Evolutionary conservation across 2,329 filamentous ascomycete genomes (phyloP), one percentile per base, ranked within the genome.

Genomic region (Westerdykella ornata): DNA sequence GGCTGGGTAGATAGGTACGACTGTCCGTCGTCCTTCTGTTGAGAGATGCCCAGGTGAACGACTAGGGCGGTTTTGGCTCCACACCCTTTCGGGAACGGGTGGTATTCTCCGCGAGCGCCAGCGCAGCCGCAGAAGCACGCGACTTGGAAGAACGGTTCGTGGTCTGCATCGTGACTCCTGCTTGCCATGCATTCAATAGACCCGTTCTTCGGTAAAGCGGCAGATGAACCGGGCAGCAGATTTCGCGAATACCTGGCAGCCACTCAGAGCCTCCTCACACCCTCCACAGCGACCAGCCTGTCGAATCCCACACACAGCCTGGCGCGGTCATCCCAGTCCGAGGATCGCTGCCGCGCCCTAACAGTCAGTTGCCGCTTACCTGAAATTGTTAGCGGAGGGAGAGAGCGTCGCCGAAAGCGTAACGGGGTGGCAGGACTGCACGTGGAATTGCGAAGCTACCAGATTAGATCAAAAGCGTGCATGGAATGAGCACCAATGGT

Each of bases 11-110:
- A 13, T 37, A 20, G 26, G 45, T 40, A 38, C 33, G 35, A 35
- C 37, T 30, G 31, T 28, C n/a, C 41, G 39, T 39, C 41, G 45
- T n/a, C 22, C 39, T 41, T 43, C 34, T 46, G 42, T 35, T 42
- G 38, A 42, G 44, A 44, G 44, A 46, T 46, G 45, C 39, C 37
- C 29, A 17, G n/a, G 44, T 44, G 43, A 30, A 38, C 14, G 38
- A 26, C 34, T 51, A 43, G 46, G 38, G 26, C 45, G 45, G 46
- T 44, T 39, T 41, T 20, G 29, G 37, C 29, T 33, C 42, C 37
- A 54, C 31, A 31, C 52, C 46, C 20, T 18, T 53, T 51, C 44
- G 41, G 49, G 50, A 49, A 54, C 51, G 53, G 51, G 38, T 47
- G 41, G 35, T 43, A 37, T 49, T 56, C 43, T 58, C 54, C 54